These are phyloP conservation scores for Penicillium samsonianum DNA, from an alignment of 495 filamentous ascomycete species.

Conservation along the genomic window DNA sequence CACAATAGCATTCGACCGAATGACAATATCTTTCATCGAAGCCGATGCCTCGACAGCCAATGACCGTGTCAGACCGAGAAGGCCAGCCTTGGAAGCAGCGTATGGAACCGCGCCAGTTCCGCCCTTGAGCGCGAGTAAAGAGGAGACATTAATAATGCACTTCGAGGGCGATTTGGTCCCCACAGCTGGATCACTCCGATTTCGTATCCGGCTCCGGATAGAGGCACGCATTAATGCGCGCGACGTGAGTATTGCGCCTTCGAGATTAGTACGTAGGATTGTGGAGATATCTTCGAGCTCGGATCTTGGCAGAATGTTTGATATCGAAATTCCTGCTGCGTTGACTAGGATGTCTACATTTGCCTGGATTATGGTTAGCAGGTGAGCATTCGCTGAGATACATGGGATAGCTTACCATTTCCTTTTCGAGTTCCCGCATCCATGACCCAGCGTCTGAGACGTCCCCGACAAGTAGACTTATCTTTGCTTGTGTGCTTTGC, in stretches of 20 bases:
- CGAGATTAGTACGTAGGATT: conserved; percentile 67
- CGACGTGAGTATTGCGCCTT: conserved; percentile 67
- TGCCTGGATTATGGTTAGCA: conserved; percentile 25
- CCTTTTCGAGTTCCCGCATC: conserved; percentile 44
- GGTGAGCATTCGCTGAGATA: no score
- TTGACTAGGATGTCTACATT: conserved; percentile 70
- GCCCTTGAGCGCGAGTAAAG: conserved; percentile 64
- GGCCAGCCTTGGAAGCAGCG: conserved; percentile 76
- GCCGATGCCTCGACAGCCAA: conserved; percentile 60
- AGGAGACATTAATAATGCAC: conserved; percentile 81
- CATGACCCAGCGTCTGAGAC: conserved; percentile 47
- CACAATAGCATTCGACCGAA: conserved; percentile 78
- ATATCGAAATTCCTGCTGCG: conserved; percentile 69
- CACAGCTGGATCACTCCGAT: conserved; percentile 18
- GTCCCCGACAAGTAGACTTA: conserved; percentile 48
- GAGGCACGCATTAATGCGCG: conserved; percentile 51
- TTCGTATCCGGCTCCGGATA: conserved; percentile 39
- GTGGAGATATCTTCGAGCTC: conserved; percentile 41
- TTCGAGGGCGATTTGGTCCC: conserved; percentile 27
- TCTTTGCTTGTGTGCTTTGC: conserved; percentile 11
- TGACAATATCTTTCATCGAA: conserved; percentile 40
- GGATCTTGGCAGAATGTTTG: conserved; percentile 55
- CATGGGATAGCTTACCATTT: conserved; percentile 36
- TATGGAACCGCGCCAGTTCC: conserved; percentile 70
- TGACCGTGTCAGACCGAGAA: conserved; percentile 73